These are phyloP conservation scores for Calonectria honghensis DNA, from an alignment of 2,329 filamentous ascomycete genomes.

Conservation along the genomic window DNA sequence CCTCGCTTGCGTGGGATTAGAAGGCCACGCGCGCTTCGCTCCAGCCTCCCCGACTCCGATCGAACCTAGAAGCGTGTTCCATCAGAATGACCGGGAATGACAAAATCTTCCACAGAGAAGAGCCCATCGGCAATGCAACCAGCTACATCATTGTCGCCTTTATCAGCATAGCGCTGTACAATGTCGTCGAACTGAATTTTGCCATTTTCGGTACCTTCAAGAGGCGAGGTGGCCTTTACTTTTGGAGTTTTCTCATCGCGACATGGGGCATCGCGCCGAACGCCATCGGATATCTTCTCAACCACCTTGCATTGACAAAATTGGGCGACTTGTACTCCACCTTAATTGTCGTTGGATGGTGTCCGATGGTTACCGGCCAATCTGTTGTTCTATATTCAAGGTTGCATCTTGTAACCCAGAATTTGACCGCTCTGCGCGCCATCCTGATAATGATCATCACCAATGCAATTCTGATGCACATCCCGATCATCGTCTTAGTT, in stretches of 20 bases:
- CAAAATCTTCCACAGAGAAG: not conserved
- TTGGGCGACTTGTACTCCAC: constrained; percentile 49
- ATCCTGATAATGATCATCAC: constrained; percentile 75
- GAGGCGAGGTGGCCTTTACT: constrained; percentile 47
- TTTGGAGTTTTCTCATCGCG: constrained; percentile 60
- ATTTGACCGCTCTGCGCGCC: constrained; percentile 67
- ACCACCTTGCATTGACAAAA: constrained; percentile 50
- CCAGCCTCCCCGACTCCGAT: not conserved
- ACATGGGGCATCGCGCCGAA: constrained; percentile 58
- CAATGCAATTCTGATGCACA: constrained; percentile 71
- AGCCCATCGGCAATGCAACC: not conserved
- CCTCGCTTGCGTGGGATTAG: not conserved
- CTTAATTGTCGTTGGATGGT: constrained; percentile 57
- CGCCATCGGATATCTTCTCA: constrained; percentile 67
- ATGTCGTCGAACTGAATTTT: constrained; percentile 15
- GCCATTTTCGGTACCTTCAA: constrained; percentile 20
- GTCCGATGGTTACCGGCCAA: constrained; percentile 75
- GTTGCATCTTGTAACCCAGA: constrained; percentile 74
- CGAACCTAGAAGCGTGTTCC: not conserved
- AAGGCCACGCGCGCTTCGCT: not conserved
- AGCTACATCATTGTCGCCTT: not conserved
- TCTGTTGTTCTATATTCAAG: constrained; percentile 78
- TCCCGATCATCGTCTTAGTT: constrained; percentile 73
- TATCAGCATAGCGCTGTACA: constrained; percentile 11
- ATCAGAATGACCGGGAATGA: constrained; percentile 1